Evolutionary conservation across 208 protist species (phyloP), one percentile per base, ranked within the genome.

Genomic region (Acanthamoeba lenticulata): DNA sequence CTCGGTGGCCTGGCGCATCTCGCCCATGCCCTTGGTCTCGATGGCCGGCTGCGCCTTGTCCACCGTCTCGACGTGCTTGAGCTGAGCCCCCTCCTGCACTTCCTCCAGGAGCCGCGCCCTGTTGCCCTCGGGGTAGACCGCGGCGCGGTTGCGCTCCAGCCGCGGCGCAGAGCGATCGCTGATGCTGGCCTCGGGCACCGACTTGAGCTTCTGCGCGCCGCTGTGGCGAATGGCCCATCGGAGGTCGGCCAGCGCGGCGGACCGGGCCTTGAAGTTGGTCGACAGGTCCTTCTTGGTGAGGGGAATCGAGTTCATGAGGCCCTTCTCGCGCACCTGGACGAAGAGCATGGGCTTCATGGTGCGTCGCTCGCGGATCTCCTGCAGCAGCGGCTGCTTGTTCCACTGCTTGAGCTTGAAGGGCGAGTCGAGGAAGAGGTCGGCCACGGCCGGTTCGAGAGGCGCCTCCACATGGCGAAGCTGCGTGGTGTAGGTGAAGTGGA

Each of bases 251-350:
- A 38, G 13, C 9, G 11, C 34, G 13, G 11, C 27, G 36, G 69
- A 1, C 27, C 38, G 32, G 4, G 69, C 38, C 69, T 47, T n/a
- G 19, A 29, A 3, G 69, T 29, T 36, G 17, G 24, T 38, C 27
- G 36, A 7, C 69, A 79, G 38, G 69, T 79, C 69, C 11, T 17
- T 3, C 69, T 79, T 79, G 36, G 32, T 79, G 34, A 79, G 32
- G 11, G 3, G 27, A 36, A 79, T 79, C 36, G 69, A 79, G 0
- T 36, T n/a, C 36, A 38, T n/a, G 36, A 79, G 69, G 1, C 69
- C 69, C 34, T 36, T n/a, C 69, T 79, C 69, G 69, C 69, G 36
- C 69, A 79, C 69, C 27, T 79, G 15, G 69, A 79, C 69, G 17
- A 29, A 79, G 36, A 47, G 6, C 69, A 79, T 79, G 0, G 69